Base-by-base conservation (phyloP, 306 rosid genomes). In the Neltuma alba region DNA sequence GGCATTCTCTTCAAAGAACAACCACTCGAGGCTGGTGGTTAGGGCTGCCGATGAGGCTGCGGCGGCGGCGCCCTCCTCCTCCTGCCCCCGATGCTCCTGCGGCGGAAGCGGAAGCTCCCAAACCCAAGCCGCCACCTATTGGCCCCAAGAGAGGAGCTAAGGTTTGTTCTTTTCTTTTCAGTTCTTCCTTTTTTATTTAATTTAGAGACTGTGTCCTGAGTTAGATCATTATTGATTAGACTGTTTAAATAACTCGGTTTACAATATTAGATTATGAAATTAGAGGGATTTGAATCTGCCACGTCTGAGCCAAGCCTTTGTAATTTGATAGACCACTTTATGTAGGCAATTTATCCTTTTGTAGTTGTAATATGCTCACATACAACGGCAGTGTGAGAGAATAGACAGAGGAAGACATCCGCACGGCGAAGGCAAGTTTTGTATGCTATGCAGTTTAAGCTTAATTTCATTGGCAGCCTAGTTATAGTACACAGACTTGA, bases 61-160 rank as follows among this genome's bases (percentile, higher is more conserved):
- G 0, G 83, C 86, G 2, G 78, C 73, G 5, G 30, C 90, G 1
- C 85, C 85, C 92, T 0, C 84, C 87, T 0, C 73, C 91, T 71
- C 85, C 92, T 0, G 83, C 87, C 0, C 70, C 91, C 69, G 81
- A 89, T 74, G 63, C 72, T 25, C 76, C 87, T 0, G 64, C 88
- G 20, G 72, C 75, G 0, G 88, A 73, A 70, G 90, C 47, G 36
- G 83, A 33, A 34, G 64, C 89, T 37, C 67, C 92, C 7, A 89
- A 89, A 58, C 85, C 96, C 30, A 91, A 88, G 85, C 90, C 95
- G 30, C 89, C 91, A 12, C 90, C 95, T 3, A 84, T 91, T 83
- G 96, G 96, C 74, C 96, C 96, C 84, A 91, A 91, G 82, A 91
- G 96, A 87, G 96, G 96, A 67, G 38, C 91, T 9, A 91, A 91